These are phyloP conservation scores for Trichophyton simii DNA, from an alignment of 2,329 filamentous ascomycete genomes.

Conservation along the genomic window DNA sequence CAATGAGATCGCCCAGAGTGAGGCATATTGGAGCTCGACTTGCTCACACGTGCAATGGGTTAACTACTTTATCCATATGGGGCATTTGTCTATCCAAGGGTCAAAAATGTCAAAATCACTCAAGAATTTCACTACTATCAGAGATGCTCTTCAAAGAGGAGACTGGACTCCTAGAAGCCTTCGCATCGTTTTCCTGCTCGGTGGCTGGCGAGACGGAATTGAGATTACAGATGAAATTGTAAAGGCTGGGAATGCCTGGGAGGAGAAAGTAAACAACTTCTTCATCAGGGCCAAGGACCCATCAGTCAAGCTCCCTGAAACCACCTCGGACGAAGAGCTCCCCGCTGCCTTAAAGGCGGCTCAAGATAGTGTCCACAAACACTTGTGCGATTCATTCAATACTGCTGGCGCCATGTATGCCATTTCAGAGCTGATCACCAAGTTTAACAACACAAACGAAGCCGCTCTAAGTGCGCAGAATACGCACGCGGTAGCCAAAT, in stretches of 20 bases:
- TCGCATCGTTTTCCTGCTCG: slow-evolving; percentile 75
- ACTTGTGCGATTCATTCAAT: slow-evolving; percentile 75
- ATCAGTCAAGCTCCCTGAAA: slow-evolving; percentile 33
- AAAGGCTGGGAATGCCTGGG: slow-evolving; percentile 62
- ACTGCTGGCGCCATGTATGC: slow-evolving; percentile 65
- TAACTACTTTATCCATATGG: slow-evolving; percentile 93
- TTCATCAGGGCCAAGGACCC: slow-evolving; percentile 48
- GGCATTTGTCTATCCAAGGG: slow-evolving; percentile 75
- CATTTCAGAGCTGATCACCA: slow-evolving; percentile 65
- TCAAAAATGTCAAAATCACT: slow-evolving; percentile 93
- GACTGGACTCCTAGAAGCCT: slow-evolving; percentile 68
- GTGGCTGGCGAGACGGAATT: slow-evolving; percentile 79
- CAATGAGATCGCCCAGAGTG: slow-evolving; percentile 81
- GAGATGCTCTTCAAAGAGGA: slow-evolving; percentile 57
- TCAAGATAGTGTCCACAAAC: slow-evolving; percentile 47
- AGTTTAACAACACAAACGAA: slow-evolving; percentile 52
- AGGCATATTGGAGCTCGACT: slow-evolving; percentile 58
- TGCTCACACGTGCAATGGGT: slow-evolving; percentile 58
- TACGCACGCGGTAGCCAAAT: slow-evolving; percentile 50
- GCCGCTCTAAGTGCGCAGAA: slow-evolving; percentile 35
- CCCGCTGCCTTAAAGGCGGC: slow-evolving; percentile 40
- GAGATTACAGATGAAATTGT: slow-evolving; percentile 80
- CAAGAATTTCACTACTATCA: slow-evolving; percentile 92
- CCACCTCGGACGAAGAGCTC: slow-evolving; percentile 67
- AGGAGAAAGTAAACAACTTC: slow-evolving; percentile 62